A percentile compares a stretch with the other conserved stretches of the same genome.
Conservation (phyloP, 2,329 filamentous ascomycete genomes). For the Phyllosticta capitalensis region DNA sequence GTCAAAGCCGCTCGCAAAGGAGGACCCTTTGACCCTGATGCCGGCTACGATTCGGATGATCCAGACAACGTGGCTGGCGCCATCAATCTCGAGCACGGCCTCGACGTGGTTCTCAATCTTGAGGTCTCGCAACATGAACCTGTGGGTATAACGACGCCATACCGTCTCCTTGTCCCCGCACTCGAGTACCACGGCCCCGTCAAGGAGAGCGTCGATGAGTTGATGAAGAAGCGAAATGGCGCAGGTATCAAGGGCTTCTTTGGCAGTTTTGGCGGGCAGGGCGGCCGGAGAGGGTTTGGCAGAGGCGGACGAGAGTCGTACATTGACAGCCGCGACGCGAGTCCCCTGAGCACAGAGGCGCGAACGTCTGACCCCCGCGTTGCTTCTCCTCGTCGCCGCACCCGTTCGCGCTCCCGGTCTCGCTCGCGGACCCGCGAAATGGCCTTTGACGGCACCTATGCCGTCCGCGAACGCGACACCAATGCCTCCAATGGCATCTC, state of each 20-base stretch:
- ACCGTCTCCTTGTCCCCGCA: slow-evolving; percentile 74
- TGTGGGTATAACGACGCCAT: slow-evolving; percentile 77
- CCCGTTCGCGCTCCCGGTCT: neutral
- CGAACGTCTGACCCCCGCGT: neutral
- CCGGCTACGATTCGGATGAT: slow-evolving; percentile 1
- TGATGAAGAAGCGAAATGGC: neutral
- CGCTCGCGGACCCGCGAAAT: neutral
- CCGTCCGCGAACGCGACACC: neutral
- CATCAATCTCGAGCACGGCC: slow-evolving; percentile 69
- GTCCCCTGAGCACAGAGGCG: neutral
- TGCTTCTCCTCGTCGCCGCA: neutral
- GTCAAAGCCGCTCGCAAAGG: slow-evolving; percentile 30
- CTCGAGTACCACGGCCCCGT: slow-evolving; percentile 41
- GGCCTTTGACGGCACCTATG: neutral
- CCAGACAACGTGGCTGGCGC: slow-evolving; percentile 17
- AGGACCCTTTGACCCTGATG: slow-evolving; percentile 4
- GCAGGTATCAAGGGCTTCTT: slow-evolving; percentile 3
- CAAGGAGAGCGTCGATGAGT: slow-evolving; percentile 17
- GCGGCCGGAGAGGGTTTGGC: neutral
- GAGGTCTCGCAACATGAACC: slow-evolving; percentile 82
- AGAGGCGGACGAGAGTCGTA: neutral
- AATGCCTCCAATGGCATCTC: neutral
- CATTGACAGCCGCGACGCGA: neutral
- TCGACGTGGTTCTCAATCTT: slow-evolving; percentile 82
- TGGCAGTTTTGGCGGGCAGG: neutral